phyloP scores from a whole-genome alignment of 2,329 filamentous ascomycete genomes.

The Pleomassaria siparia region DNA sequence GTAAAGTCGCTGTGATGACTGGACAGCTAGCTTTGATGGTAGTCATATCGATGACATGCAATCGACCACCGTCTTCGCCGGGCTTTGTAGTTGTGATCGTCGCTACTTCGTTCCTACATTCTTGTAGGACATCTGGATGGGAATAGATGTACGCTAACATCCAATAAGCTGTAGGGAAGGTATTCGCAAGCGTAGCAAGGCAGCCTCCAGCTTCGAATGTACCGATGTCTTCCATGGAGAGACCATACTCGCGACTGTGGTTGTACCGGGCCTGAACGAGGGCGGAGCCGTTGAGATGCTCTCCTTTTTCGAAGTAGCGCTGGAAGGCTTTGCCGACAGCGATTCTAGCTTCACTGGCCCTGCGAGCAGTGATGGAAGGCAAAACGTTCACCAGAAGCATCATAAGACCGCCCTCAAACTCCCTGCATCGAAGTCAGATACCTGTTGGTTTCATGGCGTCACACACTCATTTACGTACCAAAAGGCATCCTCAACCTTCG shows the following conservation, averaged over 20 bases:
- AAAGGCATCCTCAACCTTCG: slow-evolving; percentile 29
- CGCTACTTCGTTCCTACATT: slow-evolving; percentile 21
- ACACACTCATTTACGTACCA: too few species aligned
- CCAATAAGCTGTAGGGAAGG: slow-evolving; percentile 43
- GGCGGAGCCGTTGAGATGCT: slow-evolving; percentile 35
- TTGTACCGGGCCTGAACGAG: slow-evolving; percentile 37
- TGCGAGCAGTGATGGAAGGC: slow-evolving; percentile 5
- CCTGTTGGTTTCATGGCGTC: too few species aligned
- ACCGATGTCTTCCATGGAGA: slow-evolving; percentile 31
- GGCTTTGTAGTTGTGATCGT: slow-evolving; percentile 2
- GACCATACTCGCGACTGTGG: slow-evolving; percentile 23
- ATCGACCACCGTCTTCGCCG: neutral
- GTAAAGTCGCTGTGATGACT: slow-evolving; percentile 41
- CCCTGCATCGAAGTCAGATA: too few species aligned
- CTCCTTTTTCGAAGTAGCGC: slow-evolving; percentile 38
- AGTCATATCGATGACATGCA: slow-evolving; percentile 23
- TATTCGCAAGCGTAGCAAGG: slow-evolving; percentile 44
- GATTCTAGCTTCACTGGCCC: slow-evolving; percentile 24
- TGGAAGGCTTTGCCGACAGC: slow-evolving; percentile 39
- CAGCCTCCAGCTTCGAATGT: slow-evolving; percentile 40
- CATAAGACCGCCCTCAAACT: too few species aligned
- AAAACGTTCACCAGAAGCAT: slow-evolving; percentile 21
- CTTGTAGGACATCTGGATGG: slow-evolving; percentile 29
- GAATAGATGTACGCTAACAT: slow-evolving; percentile 39
- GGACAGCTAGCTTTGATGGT: slow-evolving; percentile 15